Evolutionary conservation across 805 yeast species (phyloP).

Genomic region (Scheffersomyces amazonensis): DNA sequence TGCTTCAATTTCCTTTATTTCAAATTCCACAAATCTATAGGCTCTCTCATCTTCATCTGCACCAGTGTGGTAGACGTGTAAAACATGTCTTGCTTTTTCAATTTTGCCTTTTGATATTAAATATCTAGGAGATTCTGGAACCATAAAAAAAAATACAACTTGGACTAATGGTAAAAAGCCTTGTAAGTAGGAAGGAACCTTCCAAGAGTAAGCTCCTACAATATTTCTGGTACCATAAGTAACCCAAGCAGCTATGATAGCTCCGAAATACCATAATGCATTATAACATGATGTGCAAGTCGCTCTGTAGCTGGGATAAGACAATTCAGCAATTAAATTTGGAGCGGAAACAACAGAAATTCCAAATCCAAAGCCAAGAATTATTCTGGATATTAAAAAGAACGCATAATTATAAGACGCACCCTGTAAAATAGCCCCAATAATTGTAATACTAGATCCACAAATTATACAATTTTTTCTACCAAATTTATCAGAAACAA

Average conservation of each 20-base stretch:
- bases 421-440: conserved; percentile 39
- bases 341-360: conserved; percentile 45
- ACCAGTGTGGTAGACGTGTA: conserved; percentile 39
- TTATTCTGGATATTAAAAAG: conserved; percentile 44
- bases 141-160: conserved; percentile 25
- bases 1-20: conserved; percentile 35
- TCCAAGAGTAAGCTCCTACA: conserved; percentile 43
- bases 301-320: conserved; percentile 46
- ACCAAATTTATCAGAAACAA: conserved; percentile 36
- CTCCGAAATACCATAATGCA: conserved; percentile 53
- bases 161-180: conserved; percentile 46
- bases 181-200: conserved; percentile 53
- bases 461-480: conserved; percentile 28
- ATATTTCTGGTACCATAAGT: conserved; percentile 44
- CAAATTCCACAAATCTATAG: conserved; percentile 27
- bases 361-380: conserved; percentile 46
- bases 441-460: conserved; percentile 22
- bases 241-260: conserved; percentile 50
- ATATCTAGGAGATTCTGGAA: conserved; percentile 52
- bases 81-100: conserved; percentile 40
- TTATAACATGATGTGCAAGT: conserved; percentile 44
- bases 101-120: conserved; percentile 35
- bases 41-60: conserved; percentile 23
- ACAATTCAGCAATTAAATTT: conserved; percentile 46
- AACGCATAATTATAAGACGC: conserved; percentile 31